Evolutionary conservation across 2,329 filamentous ascomycete genomes (phyloP), one percentile per base, ranked within the genome.

Genomic region (Trichophaea hybrida): DNA sequence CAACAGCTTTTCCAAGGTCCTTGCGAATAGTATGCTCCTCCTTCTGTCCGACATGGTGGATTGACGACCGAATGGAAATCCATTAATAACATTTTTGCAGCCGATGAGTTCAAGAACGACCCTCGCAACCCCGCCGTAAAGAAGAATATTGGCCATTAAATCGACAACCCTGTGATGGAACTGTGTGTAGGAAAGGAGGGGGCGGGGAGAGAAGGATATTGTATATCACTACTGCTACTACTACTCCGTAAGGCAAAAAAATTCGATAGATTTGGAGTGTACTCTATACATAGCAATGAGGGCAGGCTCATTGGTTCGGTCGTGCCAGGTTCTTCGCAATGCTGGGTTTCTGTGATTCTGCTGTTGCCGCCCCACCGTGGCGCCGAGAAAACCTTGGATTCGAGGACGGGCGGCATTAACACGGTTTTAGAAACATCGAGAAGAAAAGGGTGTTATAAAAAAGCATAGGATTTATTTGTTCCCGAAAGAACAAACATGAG

Each of bases 71-170:
- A 55, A 24, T 56, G 24, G 13, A 37, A 31, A 2, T 8, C 31
- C n/a, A 13, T n/a, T 55, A 15, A 7, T 57, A 31, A 51, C 58
- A 65, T 57, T 58, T 55, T 32, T 54, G 65, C 69, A 97, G 91
- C 83, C 78, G 87, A 86, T 70, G 88, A 97, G 78, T 96, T 81
- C 82, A 94, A 90, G 84, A 94, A 95, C 79, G 91, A 97, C 76
- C 88, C 90, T 68, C 84, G 90, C 75, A 96, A 96, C 81, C 83
- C 83, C 67, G 77, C 78, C 57, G 70, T 69, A 53, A 43, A 43
- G 32, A 57, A 57, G 55, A 55, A 55, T 31, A 44, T 35, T 43
- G 55, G 44, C 34, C 55, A 57, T 31, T 57, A 57, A 50, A 33
- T 53, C 48, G 6, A 51, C 48, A 17, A 32, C 13, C n/a, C 48